Base-by-base conservation (phyloP, 306 rosid genomes). In the Rosa rugosa region DNA sequence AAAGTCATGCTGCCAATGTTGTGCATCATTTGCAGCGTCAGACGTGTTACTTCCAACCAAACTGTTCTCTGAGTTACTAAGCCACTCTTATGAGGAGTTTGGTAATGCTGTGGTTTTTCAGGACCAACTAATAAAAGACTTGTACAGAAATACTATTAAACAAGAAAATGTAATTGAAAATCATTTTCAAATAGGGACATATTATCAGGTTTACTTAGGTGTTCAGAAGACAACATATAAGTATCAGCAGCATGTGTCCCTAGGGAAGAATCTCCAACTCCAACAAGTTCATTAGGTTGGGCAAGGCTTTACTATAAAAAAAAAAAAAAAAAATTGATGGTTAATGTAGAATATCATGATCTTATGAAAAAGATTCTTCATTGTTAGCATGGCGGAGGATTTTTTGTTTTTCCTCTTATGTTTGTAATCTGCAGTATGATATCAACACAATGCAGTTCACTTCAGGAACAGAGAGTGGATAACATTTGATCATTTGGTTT, bases 401-500 rank as follows among this genome's bases (percentile, higher is more conserved):
- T 74, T 67, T 62, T 63, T 50, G n/a, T 25, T 76, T 82, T 75
- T 53, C 70, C 34, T 63, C 36, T 62, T 38, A 27, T 76, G 34
- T 75, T 79, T 45, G 20, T 75, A 80, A 62, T 82, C 53, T 77
- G 65, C 69, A 42, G 75, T 36, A 79, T 84, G 62, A 77, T 78
- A 49, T 82, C 38, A 62, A 65, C 75, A 64, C 75, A 13, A 44
- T 89, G 84, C 95, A 90, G 98, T 91, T 79, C 86, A 88, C 83
- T 94, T 91, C 79, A 85, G 97, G 72, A 94, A 94, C 80, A 91
- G 97, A 86, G 97, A 91, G 79, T 89, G 98, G 70, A 91, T 94
- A 83, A 94, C 97, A 79, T 90, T 94, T 85, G 98, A 94, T 84
- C 91, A 94, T 90, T 86, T 94, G 85, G 97, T 94, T 36, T 87